Conservation (phyloP, 345 rosid species). For the Tarenaya hassleriana region DNA sequence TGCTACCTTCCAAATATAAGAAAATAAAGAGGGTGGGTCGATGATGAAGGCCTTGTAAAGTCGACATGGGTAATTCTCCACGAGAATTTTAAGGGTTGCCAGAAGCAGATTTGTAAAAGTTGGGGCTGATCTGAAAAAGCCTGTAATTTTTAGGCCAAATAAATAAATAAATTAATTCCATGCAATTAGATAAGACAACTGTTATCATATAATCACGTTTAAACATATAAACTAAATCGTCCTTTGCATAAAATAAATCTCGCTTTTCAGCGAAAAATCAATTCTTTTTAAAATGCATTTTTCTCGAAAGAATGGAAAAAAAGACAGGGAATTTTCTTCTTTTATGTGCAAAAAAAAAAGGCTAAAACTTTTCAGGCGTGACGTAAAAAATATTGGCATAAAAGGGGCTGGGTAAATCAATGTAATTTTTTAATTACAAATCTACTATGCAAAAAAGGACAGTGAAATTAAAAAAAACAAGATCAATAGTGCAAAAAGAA, state of each 20-base stretch:
- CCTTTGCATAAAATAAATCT: too few relatives aligned
- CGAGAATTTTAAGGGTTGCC: conserved; percentile 68
- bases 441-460: too few relatives aligned
- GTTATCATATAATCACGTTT: neutral
- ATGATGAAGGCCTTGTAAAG: conserved; percentile 80
- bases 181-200: neutral
- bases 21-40: conserved; percentile 88
- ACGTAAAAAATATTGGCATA: neutral
- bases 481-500: too few relatives aligned
- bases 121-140: conserved; percentile 92
- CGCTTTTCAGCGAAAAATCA: too few relatives aligned
- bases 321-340: too few relatives aligned
- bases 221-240: conserved; percentile 24
- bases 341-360: conserved; percentile 19
- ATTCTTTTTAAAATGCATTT: too few relatives aligned
- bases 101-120: conserved; percentile 71
- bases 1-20: conserved; percentile 87
- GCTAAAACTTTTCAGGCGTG: conserved; percentile 18
- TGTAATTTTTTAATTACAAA: too few relatives aligned
- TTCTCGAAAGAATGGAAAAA: too few relatives aligned
- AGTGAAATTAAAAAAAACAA: too few relatives aligned
- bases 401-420: too few relatives aligned
- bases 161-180: conserved; percentile 16
- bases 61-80: conserved; percentile 74
- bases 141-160: conserved; percentile 32